phyloP scores from a whole-genome alignment of 2,329 filamentous ascomycete genomes.

The Alternaria dauci region DNA sequence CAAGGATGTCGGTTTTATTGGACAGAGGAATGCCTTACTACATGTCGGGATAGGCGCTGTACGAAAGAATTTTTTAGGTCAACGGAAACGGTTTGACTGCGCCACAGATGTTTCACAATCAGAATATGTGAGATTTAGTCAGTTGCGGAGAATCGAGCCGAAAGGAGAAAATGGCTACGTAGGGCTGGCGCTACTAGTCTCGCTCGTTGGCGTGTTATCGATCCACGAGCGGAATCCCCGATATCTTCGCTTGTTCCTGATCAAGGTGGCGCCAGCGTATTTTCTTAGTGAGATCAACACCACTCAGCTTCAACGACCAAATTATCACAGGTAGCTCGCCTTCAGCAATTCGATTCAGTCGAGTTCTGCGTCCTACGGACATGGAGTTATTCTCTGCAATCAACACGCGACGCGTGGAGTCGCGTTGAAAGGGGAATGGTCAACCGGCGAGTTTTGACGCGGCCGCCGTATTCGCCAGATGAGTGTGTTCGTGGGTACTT shows the following conservation, averaged over 20 bases:
- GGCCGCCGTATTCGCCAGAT: conserved; percentile 1
- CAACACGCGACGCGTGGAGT: not conserved
- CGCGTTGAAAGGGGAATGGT: not conserved
- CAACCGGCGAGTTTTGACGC: not conserved
- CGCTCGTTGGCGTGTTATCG: not conserved
- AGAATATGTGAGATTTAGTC: not conserved
- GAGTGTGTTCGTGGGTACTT: not conserved
- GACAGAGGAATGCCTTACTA: not conserved
- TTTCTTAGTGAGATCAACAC: not conserved
- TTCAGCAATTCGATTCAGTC: not conserved
- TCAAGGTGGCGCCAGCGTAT: not conserved
- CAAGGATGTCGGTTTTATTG: not conserved
- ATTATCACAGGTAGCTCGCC: not conserved
- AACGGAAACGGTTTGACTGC: not conserved
- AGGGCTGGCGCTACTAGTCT: not conserved
- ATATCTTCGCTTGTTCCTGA: not conserved
- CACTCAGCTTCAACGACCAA: not conserved
- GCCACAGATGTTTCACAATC: not conserved
- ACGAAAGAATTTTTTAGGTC: not conserved
- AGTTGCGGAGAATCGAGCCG: not conserved
- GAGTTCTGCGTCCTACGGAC: not conserved
- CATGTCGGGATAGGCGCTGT: not conserved
- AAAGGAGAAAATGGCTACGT: not conserved
- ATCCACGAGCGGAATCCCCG: not conserved
- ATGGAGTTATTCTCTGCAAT: not conserved